Evolutionary conservation across 768 basidiomycete species (phyloP).

Genomic region (Termitomyces sp.): DNA sequence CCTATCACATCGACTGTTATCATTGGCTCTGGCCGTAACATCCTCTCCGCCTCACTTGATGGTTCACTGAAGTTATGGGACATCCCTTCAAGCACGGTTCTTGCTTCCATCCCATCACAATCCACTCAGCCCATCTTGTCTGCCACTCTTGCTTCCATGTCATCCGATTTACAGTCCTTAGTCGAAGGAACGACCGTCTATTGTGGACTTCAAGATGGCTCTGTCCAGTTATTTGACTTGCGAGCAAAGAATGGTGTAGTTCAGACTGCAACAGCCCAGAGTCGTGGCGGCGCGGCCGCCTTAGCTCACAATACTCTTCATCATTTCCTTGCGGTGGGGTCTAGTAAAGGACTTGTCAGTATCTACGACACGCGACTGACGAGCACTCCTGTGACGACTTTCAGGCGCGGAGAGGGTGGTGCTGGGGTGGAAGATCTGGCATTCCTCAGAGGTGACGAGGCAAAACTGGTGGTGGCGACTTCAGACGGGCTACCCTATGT

Average conservation of each 20-base stretch:
- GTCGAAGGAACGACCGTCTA: constrained; percentile 38
- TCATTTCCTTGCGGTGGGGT: constrained; percentile 53
- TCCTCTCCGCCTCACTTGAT: constrained; percentile 66
- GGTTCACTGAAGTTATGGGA: constrained; percentile 71
- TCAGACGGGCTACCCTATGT: constrained; percentile 59
- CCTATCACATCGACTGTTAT: constrained; percentile 60
- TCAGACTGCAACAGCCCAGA: constrained; percentile 4
- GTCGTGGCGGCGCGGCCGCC: constrained; percentile 42
- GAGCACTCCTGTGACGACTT: constrained; percentile 26
- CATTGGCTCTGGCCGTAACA: constrained; percentile 56
- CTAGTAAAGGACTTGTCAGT: constrained; percentile 45
- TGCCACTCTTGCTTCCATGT: constrained; percentile 34
- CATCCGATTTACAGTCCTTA: constrained; percentile 15
- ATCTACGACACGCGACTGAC: constrained; percentile 44
- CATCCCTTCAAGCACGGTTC: constrained; percentile 45
- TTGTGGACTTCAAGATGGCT: constrained; percentile 49
- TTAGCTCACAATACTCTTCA: constrained; percentile 26
- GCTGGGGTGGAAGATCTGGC: constrained; percentile 45
- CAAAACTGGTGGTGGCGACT: constrained; percentile 39
- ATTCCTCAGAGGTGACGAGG: constrained; percentile 19
- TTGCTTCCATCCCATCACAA: constrained; percentile 36
- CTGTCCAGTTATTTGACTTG: constrained; percentile 52
- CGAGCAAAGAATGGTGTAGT: constrained; percentile 28
- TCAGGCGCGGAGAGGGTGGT: constrained; percentile 30
- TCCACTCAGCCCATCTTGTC: constrained; percentile 33